Base-by-base conservation (phyloP, 257 asterid species). In the Cynanchum wilfordii region DNA sequence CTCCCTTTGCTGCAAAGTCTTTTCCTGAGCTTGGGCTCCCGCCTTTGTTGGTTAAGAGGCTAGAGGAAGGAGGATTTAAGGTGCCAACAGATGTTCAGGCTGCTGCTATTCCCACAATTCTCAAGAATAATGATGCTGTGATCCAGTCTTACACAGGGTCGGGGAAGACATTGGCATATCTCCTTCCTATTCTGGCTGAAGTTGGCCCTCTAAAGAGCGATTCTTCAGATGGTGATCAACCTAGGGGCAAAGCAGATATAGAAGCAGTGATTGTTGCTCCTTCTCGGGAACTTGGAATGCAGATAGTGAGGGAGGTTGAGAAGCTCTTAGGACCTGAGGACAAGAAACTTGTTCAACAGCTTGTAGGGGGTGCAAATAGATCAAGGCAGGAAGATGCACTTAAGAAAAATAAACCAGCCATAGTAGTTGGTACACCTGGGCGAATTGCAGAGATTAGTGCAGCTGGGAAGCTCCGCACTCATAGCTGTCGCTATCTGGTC, bases 221-320 rank as follows among this genome's bases (percentile, higher is more conserved):
- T 54, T 27, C 66, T 75, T 45, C 65, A 75, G 64, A 74, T 69
- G 72, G 50, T 13, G 67, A 40, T 27, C 84, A 79, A 66, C 72
- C 76, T 58, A 78, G 86, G 77, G 81, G 78, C 27, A 87, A 68
- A 52, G 71, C 76, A 54, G 88, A 83, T 64, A 77, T 95, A 12
- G 89, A 90, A 80, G 99, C 99, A 60, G 92, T 95, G 60, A 81
- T 95, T 47, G 93, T 95, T 25, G 99, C 97, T n/a, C 99, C 99
- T 13, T 95, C 99, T 2, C 83, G 99, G 79, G 99, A 95, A 85
- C 98, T 92, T 1, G 99, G 91, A 54, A 95, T 95, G 99, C 99
- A 95, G 86, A 94, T 91, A 75, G 99, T 95, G 77, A 84, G 99
- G 83, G 98, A 92, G 80, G 78, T 89, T 57, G 98, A 95, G 81